A percentile compares a stretch with the other conserved stretches of the same genome.
These are phyloP conservation scores for Chlorella variabilis DNA, from an alignment of 163 green algal genomes.

Conservation along the genomic window DNA sequence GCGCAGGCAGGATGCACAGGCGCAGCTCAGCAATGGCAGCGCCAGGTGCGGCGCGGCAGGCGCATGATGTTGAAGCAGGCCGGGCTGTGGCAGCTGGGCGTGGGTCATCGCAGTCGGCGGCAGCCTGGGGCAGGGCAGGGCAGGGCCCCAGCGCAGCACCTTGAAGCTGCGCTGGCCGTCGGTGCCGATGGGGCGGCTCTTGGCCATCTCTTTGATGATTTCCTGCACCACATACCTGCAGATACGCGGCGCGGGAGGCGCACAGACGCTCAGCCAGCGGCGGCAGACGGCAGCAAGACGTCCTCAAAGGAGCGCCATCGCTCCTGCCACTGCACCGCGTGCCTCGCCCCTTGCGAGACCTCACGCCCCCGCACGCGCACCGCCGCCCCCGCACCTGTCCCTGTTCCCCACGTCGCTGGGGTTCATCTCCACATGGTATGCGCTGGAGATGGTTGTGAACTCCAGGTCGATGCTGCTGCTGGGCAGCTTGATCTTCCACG, in stretches of 20 bases:
- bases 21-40: too few relatives aligned
- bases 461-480: constrained; percentile 94
- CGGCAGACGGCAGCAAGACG: too few relatives aligned
- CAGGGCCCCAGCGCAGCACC: not conserved
- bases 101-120: too few relatives aligned
- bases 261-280: too few relatives aligned
- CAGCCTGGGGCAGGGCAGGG: not conserved
- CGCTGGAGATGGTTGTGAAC: constrained; percentile 88
- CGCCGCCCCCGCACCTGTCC: constrained; percentile 92
- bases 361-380: constrained; percentile 29
- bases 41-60: too few relatives aligned
- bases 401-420: constrained; percentile 94
- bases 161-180: constrained; percentile 69
- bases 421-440: constrained; percentile 97
- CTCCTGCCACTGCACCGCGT: too few relatives aligned
- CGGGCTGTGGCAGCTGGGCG: constrained; percentile 37
- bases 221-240: constrained; percentile 83
- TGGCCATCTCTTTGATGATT: constrained; percentile 99
- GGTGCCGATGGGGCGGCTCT: constrained; percentile 82
- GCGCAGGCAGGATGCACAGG: not conserved
- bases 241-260: not conserved
- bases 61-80: too few relatives aligned
- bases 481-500: constrained; percentile 95
- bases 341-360: not conserved
- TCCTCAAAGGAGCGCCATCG: too few relatives aligned